Conservation (phyloP, 2,329 filamentous ascomycete species). For the Claviceps arundinis region DNA sequence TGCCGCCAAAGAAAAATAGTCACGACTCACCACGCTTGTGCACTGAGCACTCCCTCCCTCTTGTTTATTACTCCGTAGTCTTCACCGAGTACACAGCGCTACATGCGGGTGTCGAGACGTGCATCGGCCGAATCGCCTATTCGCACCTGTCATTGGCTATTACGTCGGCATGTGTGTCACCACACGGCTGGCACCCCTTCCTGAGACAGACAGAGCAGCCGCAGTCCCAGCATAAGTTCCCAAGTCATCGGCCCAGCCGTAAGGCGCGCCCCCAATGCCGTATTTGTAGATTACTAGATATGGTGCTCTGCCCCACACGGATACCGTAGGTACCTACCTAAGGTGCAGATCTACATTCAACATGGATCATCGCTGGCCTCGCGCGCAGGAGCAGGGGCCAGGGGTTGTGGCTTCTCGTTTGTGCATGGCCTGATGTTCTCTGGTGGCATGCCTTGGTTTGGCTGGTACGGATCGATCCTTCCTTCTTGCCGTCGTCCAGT, state of each 20-base stretch:
- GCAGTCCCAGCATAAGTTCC: too few species aligned
- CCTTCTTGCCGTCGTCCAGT: not conserved
- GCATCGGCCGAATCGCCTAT: constrained; percentile 4
- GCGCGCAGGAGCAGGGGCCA: not conserved
- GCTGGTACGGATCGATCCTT: not conserved
- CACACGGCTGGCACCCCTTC: not conserved
- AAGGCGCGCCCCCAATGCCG: not conserved
- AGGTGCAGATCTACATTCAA: constrained; percentile 1
- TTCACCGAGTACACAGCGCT: not conserved
- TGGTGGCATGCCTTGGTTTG: not conserved
- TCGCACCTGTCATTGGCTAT: not conserved
- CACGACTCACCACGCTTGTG: not conserved
- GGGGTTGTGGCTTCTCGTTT: not conserved
- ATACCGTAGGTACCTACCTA: too few species aligned
- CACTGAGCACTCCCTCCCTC: not conserved
- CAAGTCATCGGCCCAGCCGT: too few species aligned
- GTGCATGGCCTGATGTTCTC: not conserved
- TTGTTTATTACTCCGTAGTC: not conserved
- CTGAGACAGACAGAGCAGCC: too few species aligned
- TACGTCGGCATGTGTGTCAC: not conserved
- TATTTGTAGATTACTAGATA: not conserved
- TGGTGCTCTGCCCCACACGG: not conserved
- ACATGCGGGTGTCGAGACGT: too few species aligned
- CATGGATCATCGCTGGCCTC: not conserved
- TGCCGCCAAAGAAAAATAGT: not conserved